These are phyloP conservation scores for Yamadazyma paraphyllophila DNA, from an alignment of 805 yeast species.

Conservation along the genomic window DNA sequence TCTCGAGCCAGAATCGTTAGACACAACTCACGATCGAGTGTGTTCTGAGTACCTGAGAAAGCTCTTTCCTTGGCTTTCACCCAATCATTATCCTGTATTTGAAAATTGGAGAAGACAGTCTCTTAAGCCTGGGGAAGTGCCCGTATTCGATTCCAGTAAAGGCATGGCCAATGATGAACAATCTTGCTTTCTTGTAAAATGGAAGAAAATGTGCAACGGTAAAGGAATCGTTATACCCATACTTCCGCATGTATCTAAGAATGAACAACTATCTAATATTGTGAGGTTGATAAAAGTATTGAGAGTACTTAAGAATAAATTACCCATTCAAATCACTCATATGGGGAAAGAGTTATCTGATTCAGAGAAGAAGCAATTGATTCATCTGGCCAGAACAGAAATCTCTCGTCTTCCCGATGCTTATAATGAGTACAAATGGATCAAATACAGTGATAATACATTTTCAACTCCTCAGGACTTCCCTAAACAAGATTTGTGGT, in stretches of 20 bases:
- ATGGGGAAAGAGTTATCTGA: slow-evolving; percentile 9
- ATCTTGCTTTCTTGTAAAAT: slow-evolving; percentile 16
- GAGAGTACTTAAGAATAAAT: slow-evolving; percentile 22
- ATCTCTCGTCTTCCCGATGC: slow-evolving; percentile 15
- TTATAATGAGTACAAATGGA: slow-evolving; percentile 4
- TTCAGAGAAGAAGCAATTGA: slow-evolving; percentile 13
- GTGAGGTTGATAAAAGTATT: slow-evolving; percentile 24
- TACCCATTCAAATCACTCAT: slow-evolving; percentile 30
- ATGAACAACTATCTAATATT: slow-evolving; percentile 18
- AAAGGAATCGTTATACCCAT: slow-evolving; percentile 34
- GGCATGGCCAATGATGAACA: background rate
- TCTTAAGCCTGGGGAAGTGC: slow-evolving; percentile 12
- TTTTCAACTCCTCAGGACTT: slow-evolving; percentile 10
- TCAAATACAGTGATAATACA: slow-evolving; percentile 1
- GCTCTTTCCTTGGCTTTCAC: slow-evolving; percentile 32
- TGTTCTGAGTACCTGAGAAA: slow-evolving; percentile 16
- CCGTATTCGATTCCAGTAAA: slow-evolving; percentile 9
- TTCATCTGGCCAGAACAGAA: slow-evolving; percentile 17
- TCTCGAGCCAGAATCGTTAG: slow-evolving; percentile 7
- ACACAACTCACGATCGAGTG: background rate
- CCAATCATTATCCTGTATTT: slow-evolving; percentile 20
- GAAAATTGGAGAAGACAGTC: slow-evolving; percentile 16
- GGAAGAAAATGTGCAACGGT: slow-evolving; percentile 18
- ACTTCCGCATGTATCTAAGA: slow-evolving; percentile 14
- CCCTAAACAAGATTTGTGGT: slow-evolving; percentile 27